Base-by-base conservation (phyloP, 495 filamentous ascomycete species). In the Choiromyces venosus region DNA sequence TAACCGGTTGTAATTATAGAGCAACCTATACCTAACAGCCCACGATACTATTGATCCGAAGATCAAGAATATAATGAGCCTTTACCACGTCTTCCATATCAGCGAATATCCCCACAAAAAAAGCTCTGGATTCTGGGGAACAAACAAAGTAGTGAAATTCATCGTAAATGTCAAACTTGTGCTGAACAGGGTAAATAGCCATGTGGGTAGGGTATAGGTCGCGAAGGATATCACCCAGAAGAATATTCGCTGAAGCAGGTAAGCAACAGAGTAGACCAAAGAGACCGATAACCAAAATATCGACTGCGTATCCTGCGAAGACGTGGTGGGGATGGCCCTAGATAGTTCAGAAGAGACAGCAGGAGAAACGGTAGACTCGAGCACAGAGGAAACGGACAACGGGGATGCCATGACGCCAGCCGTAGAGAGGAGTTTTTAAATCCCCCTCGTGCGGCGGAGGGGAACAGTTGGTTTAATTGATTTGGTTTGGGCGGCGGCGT, bases 81-180 rank as follows among this genome's bases (percentile, higher is more conserved):
- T 93, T 77, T n/a, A 29, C 37, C 36, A 37, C 65, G 52, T 74
- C 71, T 67, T 67, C 40, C 72, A 39, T 29, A 39, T 76, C 75
- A 66, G 37, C 71, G 76, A 78, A 72, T 82, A 80, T 73, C 79
- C 19, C 67, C 37, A 33, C 33, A 7, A 25, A 37, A 33, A 19
- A 38, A 38, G 65, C 35, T 70, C 14, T 37, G 18, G 70, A 36
- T 18, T 25, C 29, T 8, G 56, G 56, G 25, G 25, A n/a, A 66
- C 78, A 81, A 88, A 95, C 91, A 97, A 82, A 37, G 95, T 98
- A 10, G 95, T 99, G 75, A 93, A 93, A 81, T 97, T 98, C 93
- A 99, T 96, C 14, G 95, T 99, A 80, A 99, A 91, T 0, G 95
- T 99, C 83, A 95, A 82, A 83, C 91, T 95, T 76, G 92, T 97